Conservation (phyloP, 805 yeast species). For the Zygoascus bituminiphila region DNA sequence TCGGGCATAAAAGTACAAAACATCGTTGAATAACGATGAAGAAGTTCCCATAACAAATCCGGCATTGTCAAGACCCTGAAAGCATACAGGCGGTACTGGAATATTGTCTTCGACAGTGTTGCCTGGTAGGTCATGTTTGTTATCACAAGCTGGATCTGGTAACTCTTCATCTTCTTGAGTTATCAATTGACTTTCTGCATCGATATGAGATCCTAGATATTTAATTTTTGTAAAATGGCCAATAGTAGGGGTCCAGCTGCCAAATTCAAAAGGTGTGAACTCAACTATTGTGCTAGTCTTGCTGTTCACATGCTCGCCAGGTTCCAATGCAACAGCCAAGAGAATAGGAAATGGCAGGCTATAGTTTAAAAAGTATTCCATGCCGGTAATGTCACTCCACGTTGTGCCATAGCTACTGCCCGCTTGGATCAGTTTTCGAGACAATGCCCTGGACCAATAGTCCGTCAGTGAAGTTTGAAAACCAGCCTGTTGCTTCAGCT, state of each 20-base stretch:
- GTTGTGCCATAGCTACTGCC: conserved; percentile 49
- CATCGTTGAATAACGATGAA: conserved; percentile 60
- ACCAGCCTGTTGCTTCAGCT: conserved; percentile 50
- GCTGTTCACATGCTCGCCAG: conserved; percentile 9
- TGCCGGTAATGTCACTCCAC: conserved; percentile 45
- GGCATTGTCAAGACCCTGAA: conserved; percentile 63
- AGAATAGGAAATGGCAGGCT: conserved; percentile 57
- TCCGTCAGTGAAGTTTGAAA: conserved; percentile 63
- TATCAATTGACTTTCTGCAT: conserved; percentile 36
- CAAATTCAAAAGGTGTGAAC: conserved; percentile 56
- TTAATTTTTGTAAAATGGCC: conserved; percentile 53
- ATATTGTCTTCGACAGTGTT: conserved; percentile 32
- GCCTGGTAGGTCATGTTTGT: too few relatives aligned
- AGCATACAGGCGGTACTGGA: conserved; percentile 1
- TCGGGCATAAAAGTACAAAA: conserved; percentile 39
- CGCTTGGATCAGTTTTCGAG: conserved; percentile 52
- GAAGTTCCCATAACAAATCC: conserved; percentile 80
- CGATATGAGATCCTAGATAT: conserved; percentile 59
- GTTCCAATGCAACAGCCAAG: conserved; percentile 35
- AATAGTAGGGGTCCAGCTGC: conserved; percentile 78
- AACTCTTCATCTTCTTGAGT: background rate
- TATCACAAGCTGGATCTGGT: too few relatives aligned
- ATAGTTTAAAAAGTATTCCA: conserved; percentile 48
- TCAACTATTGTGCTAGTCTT: conserved; percentile 51
- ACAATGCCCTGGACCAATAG: conserved; percentile 67